Evolutionary conservation across 75 land plant species (phyloP), one percentile per base, ranked within the genome.

Genomic region (Chamaecyparis obtusa): DNA sequence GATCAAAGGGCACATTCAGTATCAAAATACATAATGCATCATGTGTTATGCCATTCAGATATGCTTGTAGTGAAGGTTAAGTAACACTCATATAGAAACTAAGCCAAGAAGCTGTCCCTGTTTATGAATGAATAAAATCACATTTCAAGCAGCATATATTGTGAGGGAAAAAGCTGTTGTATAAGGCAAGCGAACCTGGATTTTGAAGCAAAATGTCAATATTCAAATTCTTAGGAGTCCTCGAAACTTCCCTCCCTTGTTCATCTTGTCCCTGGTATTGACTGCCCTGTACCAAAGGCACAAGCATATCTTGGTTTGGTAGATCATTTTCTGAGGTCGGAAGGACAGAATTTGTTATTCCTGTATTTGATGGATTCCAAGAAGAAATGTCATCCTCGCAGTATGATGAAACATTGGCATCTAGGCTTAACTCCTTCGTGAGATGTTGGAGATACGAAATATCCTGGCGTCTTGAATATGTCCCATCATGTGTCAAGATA

Each of bases 341-440:
- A 46, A 81, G 54, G 49, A 13, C n/a, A n/a, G 51, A 81, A 46
- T 81, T 44, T 49, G 48, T 49, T 49, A 81, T 44, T 81, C 15
- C 83, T 24, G 43, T 81, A 81, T 41, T 81, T 81, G 83, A 44
- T 27, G 83, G 30, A 81, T 81, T n/a, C 83, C 83, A 81, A 44
- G 85, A 84, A 51, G 77, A 24, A 16, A 55, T 35, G 16, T 84
- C 32, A n/a, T 60, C 19, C 21, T 49, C 32, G 14, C 24, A 35
- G 41, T 57, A 84, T 36, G 39, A 16, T 19, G 83, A 81, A 81
- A 83, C 89, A 79, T 93, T 89, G 57, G 91, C 88, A 71, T 92
- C 89, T 84, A 94, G 86, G 89, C 93, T 94, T 85, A 94, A 87
- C 86, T 93, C 91, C 85, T 88, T 88, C 55, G 89, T 90, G 78